Conservation (phyloP, 2,329 filamentous ascomycete genomes). For the Pseudogymnoascus sp. region DNA sequence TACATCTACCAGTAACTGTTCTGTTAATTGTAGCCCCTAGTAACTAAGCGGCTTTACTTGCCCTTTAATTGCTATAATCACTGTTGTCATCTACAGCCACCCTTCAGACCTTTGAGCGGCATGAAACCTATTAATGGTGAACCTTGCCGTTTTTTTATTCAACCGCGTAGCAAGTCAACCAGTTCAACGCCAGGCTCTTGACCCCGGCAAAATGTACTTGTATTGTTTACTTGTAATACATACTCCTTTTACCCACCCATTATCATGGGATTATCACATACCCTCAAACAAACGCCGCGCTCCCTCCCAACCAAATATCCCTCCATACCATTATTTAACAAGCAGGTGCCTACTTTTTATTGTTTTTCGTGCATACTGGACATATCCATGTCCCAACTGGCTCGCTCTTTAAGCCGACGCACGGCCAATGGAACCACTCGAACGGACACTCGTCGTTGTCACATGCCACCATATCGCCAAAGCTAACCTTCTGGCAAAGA, state of each 20-base stretch:
- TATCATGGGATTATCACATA: not conserved
- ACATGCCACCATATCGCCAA: slow-evolving; percentile 83
- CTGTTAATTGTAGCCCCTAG: too few relatives aligned
- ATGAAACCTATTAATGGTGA: too few relatives aligned
- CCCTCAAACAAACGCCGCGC: not conserved
- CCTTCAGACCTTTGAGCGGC: too few relatives aligned
- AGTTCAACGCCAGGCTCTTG: not conserved
- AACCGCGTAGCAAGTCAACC: not conserved
- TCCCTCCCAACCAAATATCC: not conserved
- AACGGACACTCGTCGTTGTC: slow-evolving; percentile 74
- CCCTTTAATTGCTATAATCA: too few relatives aligned
- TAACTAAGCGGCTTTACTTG: too few relatives aligned
- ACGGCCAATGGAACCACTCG: slow-evolving; percentile 84
- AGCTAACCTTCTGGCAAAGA: slow-evolving; percentile 73
- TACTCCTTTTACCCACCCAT: not conserved
- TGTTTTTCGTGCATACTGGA: slow-evolving; percentile 47
- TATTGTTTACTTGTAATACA: not conserved
- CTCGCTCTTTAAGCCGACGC: slow-evolving; percentile 59
- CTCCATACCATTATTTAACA: not conserved
- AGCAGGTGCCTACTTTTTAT: slow-evolving; percentile 9
- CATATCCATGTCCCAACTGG: slow-evolving; percentile 62
- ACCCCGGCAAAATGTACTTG: not conserved
- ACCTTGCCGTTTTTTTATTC: too few relatives aligned
- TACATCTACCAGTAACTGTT: too few relatives aligned
- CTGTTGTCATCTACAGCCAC: too few relatives aligned